These are phyloP conservation scores for Jackrogersella multiformis DNA, from an alignment of 495 filamentous ascomycete species.

Conservation along the genomic window DNA sequence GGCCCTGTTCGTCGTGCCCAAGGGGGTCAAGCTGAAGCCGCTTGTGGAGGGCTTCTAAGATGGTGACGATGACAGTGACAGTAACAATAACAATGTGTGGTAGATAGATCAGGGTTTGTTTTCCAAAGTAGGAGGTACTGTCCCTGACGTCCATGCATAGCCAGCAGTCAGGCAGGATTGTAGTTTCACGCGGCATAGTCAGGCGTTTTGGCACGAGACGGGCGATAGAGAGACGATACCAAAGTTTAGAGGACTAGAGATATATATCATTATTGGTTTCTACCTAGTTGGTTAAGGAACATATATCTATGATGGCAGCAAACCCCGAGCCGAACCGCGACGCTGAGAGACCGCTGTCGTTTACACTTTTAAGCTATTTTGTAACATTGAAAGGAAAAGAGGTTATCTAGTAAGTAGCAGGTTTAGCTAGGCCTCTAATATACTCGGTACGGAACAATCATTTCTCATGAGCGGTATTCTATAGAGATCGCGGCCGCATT, in stretches of 20 bases:
- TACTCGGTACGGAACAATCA: not conserved
- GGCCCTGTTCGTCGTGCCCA: constrained; percentile 72
- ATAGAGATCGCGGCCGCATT: not conserved
- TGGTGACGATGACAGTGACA: not conserved
- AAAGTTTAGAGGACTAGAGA: constrained; percentile 4
- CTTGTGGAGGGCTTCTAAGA: constrained; percentile 56
- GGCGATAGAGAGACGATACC: constrained; percentile 21
- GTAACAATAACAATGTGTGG: too few relatives aligned
- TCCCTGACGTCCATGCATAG: too few relatives aligned
- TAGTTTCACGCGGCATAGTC: not conserved
- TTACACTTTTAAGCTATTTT: not conserved
- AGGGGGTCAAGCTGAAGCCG: constrained; percentile 55
- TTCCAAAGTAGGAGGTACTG: too few relatives aligned
- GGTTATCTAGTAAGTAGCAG: not conserved
- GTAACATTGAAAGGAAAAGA: not conserved
- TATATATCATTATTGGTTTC: not conserved
- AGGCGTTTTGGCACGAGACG: constrained; percentile 3
- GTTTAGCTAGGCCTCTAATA: not conserved
- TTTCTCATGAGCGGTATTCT: not conserved
- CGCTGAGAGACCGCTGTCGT: not conserved
- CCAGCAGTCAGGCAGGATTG: not conserved
- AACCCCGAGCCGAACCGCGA: not conserved
- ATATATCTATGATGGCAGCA: constrained; percentile 5
- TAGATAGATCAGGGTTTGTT: too few relatives aligned
- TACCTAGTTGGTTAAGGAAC: not conserved